A percentile compares a stretch with the other conserved stretches of the same genome.
These are phyloP conservation scores for Calonectria ilicicola DNA, from an alignment of 2,329 filamentous ascomycete species.

Conservation along the genomic window DNA sequence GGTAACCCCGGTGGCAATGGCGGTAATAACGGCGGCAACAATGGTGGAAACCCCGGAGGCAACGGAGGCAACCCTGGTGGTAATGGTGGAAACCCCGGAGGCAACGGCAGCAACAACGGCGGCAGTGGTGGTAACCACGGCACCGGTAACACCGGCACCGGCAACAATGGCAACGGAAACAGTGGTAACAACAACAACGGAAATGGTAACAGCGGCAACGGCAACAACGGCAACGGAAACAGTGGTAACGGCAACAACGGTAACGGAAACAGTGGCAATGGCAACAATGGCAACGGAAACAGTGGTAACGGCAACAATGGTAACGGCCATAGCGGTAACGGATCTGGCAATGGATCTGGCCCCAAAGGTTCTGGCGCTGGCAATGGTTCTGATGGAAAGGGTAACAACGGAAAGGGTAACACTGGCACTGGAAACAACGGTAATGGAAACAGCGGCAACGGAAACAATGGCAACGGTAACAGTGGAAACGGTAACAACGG, in stretches of 20 bases:
- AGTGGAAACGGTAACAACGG: constrained; percentile 11
- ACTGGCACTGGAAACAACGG: constrained; percentile 15
- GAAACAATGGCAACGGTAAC: constrained; percentile 19
- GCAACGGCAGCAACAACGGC: neutral
- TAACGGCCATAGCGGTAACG: constrained; percentile 6
- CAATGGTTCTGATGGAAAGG: neutral
- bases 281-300: neutral
- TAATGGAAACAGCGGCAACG: neutral
- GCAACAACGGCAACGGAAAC: neutral
- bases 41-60: neutral
- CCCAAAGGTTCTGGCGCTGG: neutral
- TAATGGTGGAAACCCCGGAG: neutral
- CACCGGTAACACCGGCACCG: neutral
- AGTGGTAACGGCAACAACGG: neutral
- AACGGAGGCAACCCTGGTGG: no score
- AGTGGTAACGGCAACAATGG: constrained; percentile 17
- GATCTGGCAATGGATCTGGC: constrained; percentile 1
- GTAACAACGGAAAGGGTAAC: neutral
- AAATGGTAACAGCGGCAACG: neutral
- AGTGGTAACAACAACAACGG: neutral
- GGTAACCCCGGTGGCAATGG: neutral
- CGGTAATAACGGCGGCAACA: neutral
- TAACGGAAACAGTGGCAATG: neutral
- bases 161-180: neutral
- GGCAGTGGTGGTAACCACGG: neutral